These are phyloP conservation scores for Stipa capillata DNA, from an alignment of 176 grass and related monocot species.

Conservation along the genomic window DNA sequence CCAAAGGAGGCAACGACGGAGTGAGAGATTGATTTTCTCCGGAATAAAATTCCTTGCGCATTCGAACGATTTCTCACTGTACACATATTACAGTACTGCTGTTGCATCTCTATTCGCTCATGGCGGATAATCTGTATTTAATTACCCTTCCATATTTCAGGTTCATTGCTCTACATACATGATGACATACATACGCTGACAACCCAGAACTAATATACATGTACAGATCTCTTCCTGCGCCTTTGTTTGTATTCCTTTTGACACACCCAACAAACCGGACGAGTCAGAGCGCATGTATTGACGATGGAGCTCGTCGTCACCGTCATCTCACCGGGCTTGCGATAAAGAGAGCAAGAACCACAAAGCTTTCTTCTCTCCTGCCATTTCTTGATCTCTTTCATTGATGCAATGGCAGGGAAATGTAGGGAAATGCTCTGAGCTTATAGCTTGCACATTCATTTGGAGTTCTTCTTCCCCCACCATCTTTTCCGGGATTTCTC, in stretches of 20 bases:
- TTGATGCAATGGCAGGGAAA: slow-evolving; percentile 2
- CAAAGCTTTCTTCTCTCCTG: background rate
- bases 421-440: background rate
- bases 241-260: slow-evolving; percentile 3
- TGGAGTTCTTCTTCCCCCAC: slow-evolving; percentile 66
- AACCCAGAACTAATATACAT: slow-evolving; percentile 38
- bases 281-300: background rate
- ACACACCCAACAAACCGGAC: background rate
- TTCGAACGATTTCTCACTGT: slow-evolving; percentile 26
- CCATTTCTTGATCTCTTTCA: background rate
- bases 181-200: slow-evolving; percentile 31
- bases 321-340: background rate
- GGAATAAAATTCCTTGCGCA: too few relatives aligned
- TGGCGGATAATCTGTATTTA: slow-evolving; percentile 37
- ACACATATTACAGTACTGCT: slow-evolving; percentile 28
- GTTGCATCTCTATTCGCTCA: slow-evolving; percentile 19
- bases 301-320: background rate
- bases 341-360: background rate
- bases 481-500: slow-evolving; percentile 72
- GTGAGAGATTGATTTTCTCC: too few relatives aligned
- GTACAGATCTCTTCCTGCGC: slow-evolving; percentile 25
- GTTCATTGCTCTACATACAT: slow-evolving; percentile 36
- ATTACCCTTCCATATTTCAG: slow-evolving; percentile 33
- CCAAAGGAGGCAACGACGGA: background rate
- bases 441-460: slow-evolving; percentile 22